Evolutionary conservation across 179 eudicot genomes (phyloP).

Genomic region (Sideroxylon spinosum): DNA sequence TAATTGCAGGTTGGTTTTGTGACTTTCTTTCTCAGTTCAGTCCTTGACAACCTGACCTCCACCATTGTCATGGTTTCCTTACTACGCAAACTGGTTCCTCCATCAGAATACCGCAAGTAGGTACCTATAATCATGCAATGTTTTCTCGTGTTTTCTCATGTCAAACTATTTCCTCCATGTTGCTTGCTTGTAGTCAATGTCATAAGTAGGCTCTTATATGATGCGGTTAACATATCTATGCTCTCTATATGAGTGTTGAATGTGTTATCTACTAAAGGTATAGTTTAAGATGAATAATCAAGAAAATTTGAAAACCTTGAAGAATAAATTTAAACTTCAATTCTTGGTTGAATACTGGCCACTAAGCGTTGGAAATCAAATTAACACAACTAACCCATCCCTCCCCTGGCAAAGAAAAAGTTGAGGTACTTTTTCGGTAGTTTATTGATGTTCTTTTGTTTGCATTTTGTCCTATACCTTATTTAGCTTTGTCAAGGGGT

Average conservation of each 20-base stretch:
- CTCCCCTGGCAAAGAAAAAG: background rate
- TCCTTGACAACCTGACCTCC: constrained; percentile 91
- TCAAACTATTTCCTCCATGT: too few relatives aligned
- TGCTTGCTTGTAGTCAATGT: background rate
- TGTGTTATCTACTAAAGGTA: background rate
- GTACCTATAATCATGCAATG: constrained; percentile 13
- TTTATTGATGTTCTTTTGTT: background rate
- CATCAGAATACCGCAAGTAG: constrained; percentile 93
- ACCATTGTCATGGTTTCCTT: constrained; percentile 96
- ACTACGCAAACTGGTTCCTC: constrained; percentile 79
- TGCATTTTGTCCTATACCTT: background rate
- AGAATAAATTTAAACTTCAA: background rate
- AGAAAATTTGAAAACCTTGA: background rate
- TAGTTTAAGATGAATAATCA: background rate
- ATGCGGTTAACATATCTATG: background rate
- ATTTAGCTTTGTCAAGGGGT: background rate
- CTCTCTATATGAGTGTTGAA: background rate
- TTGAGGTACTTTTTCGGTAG: background rate
- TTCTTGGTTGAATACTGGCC: background rate
- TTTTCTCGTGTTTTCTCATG: constrained; percentile 1
- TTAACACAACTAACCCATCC: background rate
- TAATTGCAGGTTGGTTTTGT: constrained; percentile 84
- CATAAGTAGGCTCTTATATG: constrained; percentile 1
- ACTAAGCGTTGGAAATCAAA: background rate
- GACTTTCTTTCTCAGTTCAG: constrained; percentile 82